These are phyloP conservation scores for Nicotiana knightiana DNA, from an alignment of 257 asterid genomes.

Conservation along the genomic window DNA sequence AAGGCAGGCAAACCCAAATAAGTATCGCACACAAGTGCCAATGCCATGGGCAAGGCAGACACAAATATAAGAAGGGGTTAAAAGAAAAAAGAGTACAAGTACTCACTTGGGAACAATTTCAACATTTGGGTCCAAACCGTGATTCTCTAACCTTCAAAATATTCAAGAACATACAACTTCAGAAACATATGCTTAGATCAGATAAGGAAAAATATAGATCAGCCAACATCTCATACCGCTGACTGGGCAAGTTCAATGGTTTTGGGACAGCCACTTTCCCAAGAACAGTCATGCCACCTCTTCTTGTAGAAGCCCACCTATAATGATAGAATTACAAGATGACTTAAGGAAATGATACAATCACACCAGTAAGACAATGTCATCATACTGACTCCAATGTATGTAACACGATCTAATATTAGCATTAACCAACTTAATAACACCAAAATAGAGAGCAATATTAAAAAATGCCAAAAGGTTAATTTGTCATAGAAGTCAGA, in stretches of 20 bases:
- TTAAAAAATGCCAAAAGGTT: background rate
- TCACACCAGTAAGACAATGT: slow-evolving; percentile 2
- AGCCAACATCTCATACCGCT: slow-evolving; percentile 44
- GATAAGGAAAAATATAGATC: background rate
- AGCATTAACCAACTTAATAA: background rate
- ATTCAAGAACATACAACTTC: slow-evolving; percentile 23
- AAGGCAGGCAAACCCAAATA: slow-evolving; percentile 8
- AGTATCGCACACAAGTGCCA: background rate
- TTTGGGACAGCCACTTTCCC: slow-evolving; percentile 98
- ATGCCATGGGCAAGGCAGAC: background rate
- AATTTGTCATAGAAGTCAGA: background rate
- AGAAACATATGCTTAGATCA: slow-evolving; percentile 18
- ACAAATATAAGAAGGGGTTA: background rate
- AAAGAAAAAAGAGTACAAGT: background rate
- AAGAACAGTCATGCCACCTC: slow-evolving; percentile 88
- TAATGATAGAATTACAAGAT: slow-evolving; percentile 16
- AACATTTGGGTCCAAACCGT: slow-evolving; percentile 88
- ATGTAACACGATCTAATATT: background rate
- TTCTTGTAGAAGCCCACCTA: slow-evolving; percentile 85
- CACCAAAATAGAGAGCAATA: background rate
- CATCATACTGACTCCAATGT: background rate
- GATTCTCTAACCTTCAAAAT: slow-evolving; percentile 78
- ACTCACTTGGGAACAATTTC: slow-evolving; percentile 99
- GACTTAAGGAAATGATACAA: background rate
- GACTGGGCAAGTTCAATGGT: slow-evolving; percentile 97